Base-by-base conservation (phyloP, 108 stramenopile genomes). In the Skeletonema grethae region DNA sequence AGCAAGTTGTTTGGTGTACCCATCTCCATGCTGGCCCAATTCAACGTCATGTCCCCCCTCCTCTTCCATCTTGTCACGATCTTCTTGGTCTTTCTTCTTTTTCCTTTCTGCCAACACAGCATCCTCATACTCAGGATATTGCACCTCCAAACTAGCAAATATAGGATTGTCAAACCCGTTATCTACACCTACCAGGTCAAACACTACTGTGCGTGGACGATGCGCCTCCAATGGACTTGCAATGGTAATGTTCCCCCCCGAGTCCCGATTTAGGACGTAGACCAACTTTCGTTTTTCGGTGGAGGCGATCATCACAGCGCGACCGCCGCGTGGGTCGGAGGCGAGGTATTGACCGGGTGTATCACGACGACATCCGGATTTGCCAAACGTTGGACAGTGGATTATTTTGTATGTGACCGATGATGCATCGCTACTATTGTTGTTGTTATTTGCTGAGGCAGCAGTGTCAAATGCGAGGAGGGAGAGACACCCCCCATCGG, bases 161-260 rank as follows among this genome's bases (percentile, higher is more conserved):
- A 97, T 87, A 7, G 99, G 99, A 85, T 98, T 99, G 63, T 98
- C 98, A 72, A 92, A 97, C 34, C 97, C 98, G 61, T 98, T 98
- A 82, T 99, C 97, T 16, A 98, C 76, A 8, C 96, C 99, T 22
- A 88, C 90, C 5, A 87, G 82, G 45, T 86, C 92, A 63, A 96
- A 94, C 0, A 88, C 85, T 8, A 99, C 65, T 0, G 93, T 94
- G 13, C 88, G 80, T 15, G 84, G 67, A 50, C 97, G 93, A 85
- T 99, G 97, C 1, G 99, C 99, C 73, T 98, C 98, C 45, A 99
- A 75, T 5, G 99, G 99, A 64, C 87, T 90, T 16, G 96, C 93
- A 24, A 98, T 89, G 25, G 96, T 97, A 7, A 96, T 83, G 4
- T 73, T 81, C 18, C 88, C 85, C 1, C 77, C 61, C 0, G 87